A percentile compares a stretch with the other conserved stretches of the same genome.
Conservation (phyloP, 176 grass and related monocot genomes). For the Poa annua region DNA sequence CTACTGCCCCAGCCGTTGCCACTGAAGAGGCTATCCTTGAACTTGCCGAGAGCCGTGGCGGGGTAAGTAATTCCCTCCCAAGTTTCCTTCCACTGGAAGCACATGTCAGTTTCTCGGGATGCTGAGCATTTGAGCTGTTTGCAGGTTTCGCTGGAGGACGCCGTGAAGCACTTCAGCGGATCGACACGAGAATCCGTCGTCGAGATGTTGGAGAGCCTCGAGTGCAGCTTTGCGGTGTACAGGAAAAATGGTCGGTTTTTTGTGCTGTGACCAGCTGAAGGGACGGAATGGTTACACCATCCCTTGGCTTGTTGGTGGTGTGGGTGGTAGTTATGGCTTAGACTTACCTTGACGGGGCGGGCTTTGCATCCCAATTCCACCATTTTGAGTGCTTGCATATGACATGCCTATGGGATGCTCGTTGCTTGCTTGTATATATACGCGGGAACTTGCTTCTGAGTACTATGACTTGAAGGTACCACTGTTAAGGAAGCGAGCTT, state of each 20-base stretch:
- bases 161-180: conserved; percentile 57
- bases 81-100: too few relatives aligned
- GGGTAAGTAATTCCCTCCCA: conserved; percentile 55
- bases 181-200: conserved; percentile 56
- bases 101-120: background rate
- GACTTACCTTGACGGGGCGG: background rate
- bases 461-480: too few relatives aligned
- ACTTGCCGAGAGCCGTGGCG: conserved; percentile 43
- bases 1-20: background rate
- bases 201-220: conserved; percentile 55
- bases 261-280: conserved; percentile 52
- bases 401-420: background rate
- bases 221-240: conserved; percentile 70
- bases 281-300: too few relatives aligned
- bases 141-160: conserved; percentile 72
- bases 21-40: conserved; percentile 64
- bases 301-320: too few relatives aligned
- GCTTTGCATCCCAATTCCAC: background rate
- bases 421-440: background rate
- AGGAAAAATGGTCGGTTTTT: conserved; percentile 68
- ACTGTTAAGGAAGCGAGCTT: too few relatives aligned
- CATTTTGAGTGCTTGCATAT: background rate
- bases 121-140: conserved; percentile 35
- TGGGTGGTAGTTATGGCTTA: background rate
- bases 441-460: background rate